phyloP scores from a whole-genome alignment of 192 early-diverging fungal genomes.

The Coemansia sp. region DNA sequence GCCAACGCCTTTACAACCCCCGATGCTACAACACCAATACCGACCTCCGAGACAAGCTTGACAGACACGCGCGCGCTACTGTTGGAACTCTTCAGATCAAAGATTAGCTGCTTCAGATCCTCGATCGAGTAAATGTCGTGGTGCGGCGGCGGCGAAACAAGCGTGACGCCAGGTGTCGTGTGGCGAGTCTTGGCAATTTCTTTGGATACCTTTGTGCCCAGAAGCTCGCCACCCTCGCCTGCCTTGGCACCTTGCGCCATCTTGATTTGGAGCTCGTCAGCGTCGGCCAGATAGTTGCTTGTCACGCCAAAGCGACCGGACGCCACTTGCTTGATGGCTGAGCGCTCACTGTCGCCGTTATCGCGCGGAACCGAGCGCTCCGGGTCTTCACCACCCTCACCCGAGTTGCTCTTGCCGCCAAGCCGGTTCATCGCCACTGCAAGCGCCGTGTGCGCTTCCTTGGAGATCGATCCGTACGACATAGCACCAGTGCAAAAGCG shows the following conservation, averaged over 20 bases:
- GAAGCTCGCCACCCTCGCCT: constrained; percentile 91
- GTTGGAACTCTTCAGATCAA: constrained; percentile 96
- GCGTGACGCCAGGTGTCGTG: constrained; percentile 91
- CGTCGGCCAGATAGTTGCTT: constrained; percentile 88
- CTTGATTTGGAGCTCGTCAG: constrained; percentile 99
- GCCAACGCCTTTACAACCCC: constrained; percentile 98
- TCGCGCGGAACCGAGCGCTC: constrained; percentile 67
- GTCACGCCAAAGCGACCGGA: constrained; percentile 98
- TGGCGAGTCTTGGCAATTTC: constrained; percentile 87
- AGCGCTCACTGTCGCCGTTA: constrained; percentile 82
- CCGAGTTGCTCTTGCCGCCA: constrained; percentile 98
- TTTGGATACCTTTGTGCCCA: constrained; percentile 70
- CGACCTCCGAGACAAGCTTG: constrained; percentile 96
- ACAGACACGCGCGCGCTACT: constrained; percentile 89
- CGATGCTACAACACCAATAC: constrained; percentile 94
- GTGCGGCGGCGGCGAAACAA: constrained; percentile 97
- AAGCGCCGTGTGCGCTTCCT: constrained; percentile 88
- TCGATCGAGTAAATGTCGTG: constrained; percentile 99
- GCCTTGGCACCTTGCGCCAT: constrained; percentile 99
- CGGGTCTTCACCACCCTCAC: constrained; percentile 97
- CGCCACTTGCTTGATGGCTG: constrained; percentile 98
- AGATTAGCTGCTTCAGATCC: constrained; percentile 98
- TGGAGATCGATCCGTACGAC: constrained; percentile 97
- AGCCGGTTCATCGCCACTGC: constrained; percentile 94
- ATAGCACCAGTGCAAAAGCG: constrained; percentile 98